Evolutionary conservation across 2,329 filamentous ascomycete species (phyloP).

Genomic region (Pseudogymnoascus sp.): DNA sequence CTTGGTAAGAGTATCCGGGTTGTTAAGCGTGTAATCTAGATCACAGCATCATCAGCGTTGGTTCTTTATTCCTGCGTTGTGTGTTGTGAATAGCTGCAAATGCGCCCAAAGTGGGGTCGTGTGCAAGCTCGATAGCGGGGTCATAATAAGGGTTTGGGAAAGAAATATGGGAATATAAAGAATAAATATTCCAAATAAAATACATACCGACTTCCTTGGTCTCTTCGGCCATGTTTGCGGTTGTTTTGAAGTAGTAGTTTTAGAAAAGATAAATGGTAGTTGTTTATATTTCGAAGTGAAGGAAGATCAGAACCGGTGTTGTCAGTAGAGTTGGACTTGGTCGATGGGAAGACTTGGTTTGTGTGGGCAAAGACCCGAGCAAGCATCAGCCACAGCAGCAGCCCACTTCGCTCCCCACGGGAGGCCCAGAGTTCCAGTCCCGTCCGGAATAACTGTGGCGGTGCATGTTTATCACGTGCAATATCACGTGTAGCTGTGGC

Average conservation of each 20-base stretch:
- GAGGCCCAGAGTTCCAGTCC: not conserved
- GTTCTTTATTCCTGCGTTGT: conserved; percentile 15
- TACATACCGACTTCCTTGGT: conserved; percentile 33
- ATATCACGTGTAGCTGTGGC: not conserved
- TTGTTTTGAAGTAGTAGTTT: conserved; percentile 9
- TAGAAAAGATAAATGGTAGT: not conserved
- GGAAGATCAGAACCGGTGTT: not conserved
- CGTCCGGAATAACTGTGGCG: not conserved
- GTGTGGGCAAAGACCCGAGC: conserved; percentile 7
- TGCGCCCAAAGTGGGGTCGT: conserved; percentile 4
- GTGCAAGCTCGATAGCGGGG: conserved; percentile 23
- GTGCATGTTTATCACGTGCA: not conserved
- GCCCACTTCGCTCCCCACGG: not conserved
- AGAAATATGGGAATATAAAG: conserved; percentile 25
- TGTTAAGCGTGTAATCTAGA: conserved; percentile 81
- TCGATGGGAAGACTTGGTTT: not conserved
- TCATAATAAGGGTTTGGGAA: conserved; percentile 20
- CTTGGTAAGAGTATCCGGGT: conserved; percentile 94
- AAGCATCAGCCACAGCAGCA: not conserved
- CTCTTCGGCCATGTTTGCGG: conserved; percentile 33
- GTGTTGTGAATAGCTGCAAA: conserved; percentile 19
- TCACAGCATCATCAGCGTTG: conserved; percentile 24
- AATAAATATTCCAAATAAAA: conserved; percentile 5
- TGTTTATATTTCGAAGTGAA: conserved; percentile 1
- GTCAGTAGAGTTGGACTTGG: conserved; percentile 3